Conservation (phyloP, 169 alveolate species). For the Sarcocystis neurona region DNA sequence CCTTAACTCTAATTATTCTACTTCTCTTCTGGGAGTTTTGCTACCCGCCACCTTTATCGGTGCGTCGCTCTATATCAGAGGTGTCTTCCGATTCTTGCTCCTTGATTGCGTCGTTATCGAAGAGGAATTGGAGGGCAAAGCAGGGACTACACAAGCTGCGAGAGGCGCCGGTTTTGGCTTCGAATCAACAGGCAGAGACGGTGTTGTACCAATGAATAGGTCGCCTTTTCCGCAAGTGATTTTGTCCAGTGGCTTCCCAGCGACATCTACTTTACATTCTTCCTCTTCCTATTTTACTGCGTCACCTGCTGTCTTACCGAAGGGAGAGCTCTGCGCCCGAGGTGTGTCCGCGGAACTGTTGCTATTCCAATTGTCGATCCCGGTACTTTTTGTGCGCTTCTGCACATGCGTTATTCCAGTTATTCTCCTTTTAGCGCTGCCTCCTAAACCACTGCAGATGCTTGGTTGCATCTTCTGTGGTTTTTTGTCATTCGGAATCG, state of each 20-base stretch:
- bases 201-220: too few species aligned
- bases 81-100: slow-evolving; percentile 24
- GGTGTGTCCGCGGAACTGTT: neutral
- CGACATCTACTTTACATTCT: too few species aligned
- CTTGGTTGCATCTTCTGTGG: slow-evolving; percentile 29
- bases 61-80: slow-evolving; percentile 15
- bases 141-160: neutral
- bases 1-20: neutral
- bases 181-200: too few species aligned
- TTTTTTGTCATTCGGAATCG: slow-evolving; percentile 26
- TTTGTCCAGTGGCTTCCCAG: too few species aligned
- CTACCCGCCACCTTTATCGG: slow-evolving; percentile 38
- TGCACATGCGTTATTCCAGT: slow-evolving; percentile 13
- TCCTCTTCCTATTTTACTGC: neutral
- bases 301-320: neutral
- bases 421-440: neutral
- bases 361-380: neutral
- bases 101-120: slow-evolving; percentile 29
- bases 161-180: neutral
- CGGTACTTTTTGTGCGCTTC: slow-evolving; percentile 27
- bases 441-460: slow-evolving; percentile 46
- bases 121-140: neutral
- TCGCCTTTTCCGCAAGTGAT: neutral
- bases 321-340: neutral
- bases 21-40: slow-evolving; percentile 1